These are phyloP conservation scores for Penicillium riverlandense DNA, from an alignment of 495 filamentous ascomycete species.

Conservation along the genomic window DNA sequence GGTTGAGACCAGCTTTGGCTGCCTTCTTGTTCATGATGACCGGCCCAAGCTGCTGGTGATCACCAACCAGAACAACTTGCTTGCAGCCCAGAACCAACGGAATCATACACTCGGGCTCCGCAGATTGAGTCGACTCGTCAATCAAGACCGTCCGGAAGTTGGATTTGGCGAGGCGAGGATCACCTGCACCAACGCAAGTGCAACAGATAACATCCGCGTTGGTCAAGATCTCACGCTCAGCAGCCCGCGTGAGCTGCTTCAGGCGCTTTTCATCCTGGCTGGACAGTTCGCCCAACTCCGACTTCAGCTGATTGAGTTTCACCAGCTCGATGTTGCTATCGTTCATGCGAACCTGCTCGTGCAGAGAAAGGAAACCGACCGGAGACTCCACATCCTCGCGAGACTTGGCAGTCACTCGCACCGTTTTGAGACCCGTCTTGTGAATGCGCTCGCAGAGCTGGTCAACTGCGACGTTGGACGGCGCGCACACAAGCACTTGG, in stretches of 20 bases:
- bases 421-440: constrained; percentile 87
- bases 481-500: constrained; percentile 93
- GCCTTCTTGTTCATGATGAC: constrained; percentile 99
- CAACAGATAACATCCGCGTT: constrained; percentile 99
- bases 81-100: constrained; percentile 96
- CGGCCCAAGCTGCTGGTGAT: constrained; percentile 96
- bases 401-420: constrained; percentile 97
- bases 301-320: constrained; percentile 88
- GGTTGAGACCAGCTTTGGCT: constrained; percentile 93
- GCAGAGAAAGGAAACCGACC: constrained; percentile 87
- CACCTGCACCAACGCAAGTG: constrained; percentile 95
- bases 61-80: constrained; percentile 94
- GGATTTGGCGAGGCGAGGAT: constrained; percentile 89
- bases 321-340: constrained; percentile 89
- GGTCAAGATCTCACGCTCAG: constrained; percentile 90
- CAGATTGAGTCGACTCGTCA: constrained; percentile 98
- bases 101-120: constrained; percentile 99
- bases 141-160: constrained; percentile 98
- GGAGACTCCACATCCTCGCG: constrained; percentile 97
- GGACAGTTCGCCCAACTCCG: constrained; percentile 82
- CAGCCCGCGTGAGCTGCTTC: constrained; percentile 87
- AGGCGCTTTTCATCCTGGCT: constrained; percentile 98
- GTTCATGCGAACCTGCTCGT: constrained; percentile 96
- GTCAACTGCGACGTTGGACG: constrained; percentile 97
- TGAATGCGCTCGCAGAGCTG: constrained; percentile 98